Evolutionary conservation across 495 filamentous ascomycete genomes (phyloP), one percentile per base, ranked within the genome.

Genomic region (Astrothelium macrocarpum): DNA sequence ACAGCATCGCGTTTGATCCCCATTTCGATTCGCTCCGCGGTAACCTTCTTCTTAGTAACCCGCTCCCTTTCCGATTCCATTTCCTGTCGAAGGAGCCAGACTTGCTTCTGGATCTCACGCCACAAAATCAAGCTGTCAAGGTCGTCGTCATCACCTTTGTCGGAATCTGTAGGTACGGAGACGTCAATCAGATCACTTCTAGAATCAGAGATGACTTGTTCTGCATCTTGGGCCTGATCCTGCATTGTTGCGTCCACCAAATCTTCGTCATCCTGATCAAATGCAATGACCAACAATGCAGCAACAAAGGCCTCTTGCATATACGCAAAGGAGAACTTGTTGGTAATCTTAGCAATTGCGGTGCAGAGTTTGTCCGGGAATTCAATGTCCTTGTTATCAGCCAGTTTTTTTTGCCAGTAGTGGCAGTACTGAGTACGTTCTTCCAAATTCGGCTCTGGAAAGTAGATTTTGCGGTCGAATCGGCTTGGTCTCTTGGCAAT

Each of bases 391-490:
- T 67, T 28, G 59, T 75, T 75, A 49, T 70, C 69, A 14, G 66
- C 65, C 1, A 77, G 70, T 62, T 77, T 77, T 9, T 34, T 11
- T 61, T 73, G 72, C 75, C 75, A 77, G 66, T 70, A 77, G 12
- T 71, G 25, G 49, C 70, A 71, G 63, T 77, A 77, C 60, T 62
- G 26, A 18, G 65, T 59, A 1, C 75, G 61, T 66, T 77, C 66
- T 12, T 65, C 62, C 23, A 64, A 61, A 61, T 69, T 65, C 3
- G 75, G 75, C 45, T 74, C 69, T 0, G 71, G 66, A 65, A 76
- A 77, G 64, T 65, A 70, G 65, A 75, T 75, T 43, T 77, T 77
- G 25, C 75, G 63, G 59, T 77, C 75, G 66, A 77, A 77, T 12
- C 75, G 64, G 34, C 60, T 66, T 2, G 75, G 75, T 2, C 75